phyloP scores from a whole-genome alignment of 1,284 basidiomycete species.

The Moesziomyces antarcticus region DNA sequence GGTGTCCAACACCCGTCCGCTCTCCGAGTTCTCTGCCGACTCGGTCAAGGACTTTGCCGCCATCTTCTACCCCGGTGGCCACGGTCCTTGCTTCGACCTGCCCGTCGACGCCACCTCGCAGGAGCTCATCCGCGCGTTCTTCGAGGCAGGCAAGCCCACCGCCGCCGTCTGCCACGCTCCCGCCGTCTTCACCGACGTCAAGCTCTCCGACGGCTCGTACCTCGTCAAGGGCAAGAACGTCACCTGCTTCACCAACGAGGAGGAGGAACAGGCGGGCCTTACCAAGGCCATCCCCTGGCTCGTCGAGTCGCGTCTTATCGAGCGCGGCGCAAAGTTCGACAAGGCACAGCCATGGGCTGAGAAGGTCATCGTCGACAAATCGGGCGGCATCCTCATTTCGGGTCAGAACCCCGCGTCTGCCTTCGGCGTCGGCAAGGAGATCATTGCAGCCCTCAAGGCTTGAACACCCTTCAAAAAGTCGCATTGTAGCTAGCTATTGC shows the following conservation, averaged over 20 bases:
- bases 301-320: constrained; percentile 75
- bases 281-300: constrained; percentile 75
- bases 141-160: constrained; percentile 53
- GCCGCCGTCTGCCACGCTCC: constrained; percentile 61
- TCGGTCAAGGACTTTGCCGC: constrained; percentile 73
- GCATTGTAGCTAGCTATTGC: neutral
- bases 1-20: constrained; percentile 73
- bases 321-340: constrained; percentile 76
- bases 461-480: neutral
- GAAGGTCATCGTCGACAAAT: constrained; percentile 70
- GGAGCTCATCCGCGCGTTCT: constrained; percentile 52
- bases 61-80: constrained; percentile 81
- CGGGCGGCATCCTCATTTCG: constrained; percentile 37
- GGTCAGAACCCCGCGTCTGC: constrained; percentile 71
- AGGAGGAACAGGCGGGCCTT: constrained; percentile 73
- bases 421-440: constrained; percentile 40
- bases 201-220: constrained; percentile 54
- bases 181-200: constrained; percentile 57
- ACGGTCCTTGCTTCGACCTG: constrained; percentile 63
- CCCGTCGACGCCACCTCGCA: constrained; percentile 50
- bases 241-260: constrained; percentile 79
- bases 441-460: constrained; percentile 43
- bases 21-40: constrained; percentile 75
- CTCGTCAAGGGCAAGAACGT: constrained; percentile 73
- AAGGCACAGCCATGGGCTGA: constrained; percentile 72